Evolutionary conservation across 306 rosid genomes (phyloP).

Genomic region (Cucurbita ficifolia): DNA sequence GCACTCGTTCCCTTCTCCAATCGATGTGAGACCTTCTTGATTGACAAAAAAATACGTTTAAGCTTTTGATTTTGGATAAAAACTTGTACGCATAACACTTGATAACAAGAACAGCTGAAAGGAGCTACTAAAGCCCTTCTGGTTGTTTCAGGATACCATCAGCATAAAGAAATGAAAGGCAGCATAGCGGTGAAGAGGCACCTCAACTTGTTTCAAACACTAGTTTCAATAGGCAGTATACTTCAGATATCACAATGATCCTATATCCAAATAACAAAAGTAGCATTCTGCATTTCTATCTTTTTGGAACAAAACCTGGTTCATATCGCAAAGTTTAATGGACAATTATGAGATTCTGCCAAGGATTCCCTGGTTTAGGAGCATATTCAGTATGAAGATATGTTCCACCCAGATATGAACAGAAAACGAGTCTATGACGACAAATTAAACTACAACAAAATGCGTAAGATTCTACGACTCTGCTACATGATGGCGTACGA

Average conservation of each 20-base stretch:
- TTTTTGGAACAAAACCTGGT: background rate
- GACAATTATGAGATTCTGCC: constrained; percentile 10
- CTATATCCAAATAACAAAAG: background rate
- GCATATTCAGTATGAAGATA: background rate
- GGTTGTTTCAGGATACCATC: background rate
- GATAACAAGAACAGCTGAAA: background rate
- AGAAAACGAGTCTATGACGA: constrained; percentile 14
- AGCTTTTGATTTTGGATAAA: too few species aligned
- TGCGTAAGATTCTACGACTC: constrained; percentile 24
- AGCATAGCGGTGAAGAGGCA: background rate
- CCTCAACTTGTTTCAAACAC: background rate
- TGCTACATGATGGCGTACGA: constrained; percentile 25
- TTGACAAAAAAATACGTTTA: background rate
- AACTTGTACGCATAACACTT: too few species aligned
- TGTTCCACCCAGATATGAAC: constrained; percentile 12
- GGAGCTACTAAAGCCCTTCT: background rate
- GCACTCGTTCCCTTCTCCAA: too few species aligned
- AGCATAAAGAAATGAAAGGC: background rate
- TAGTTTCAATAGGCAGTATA: background rate
- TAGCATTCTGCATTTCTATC: background rate
- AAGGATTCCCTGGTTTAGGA: constrained; percentile 8
- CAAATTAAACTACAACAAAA: constrained; percentile 33
- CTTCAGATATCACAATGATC: background rate
- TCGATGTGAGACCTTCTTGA: too few species aligned
- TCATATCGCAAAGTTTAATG: background rate